Evolutionary conservation across 2,329 filamentous ascomycete genomes (phyloP).

Genomic region (Aspergillus brasiliensis): DNA sequence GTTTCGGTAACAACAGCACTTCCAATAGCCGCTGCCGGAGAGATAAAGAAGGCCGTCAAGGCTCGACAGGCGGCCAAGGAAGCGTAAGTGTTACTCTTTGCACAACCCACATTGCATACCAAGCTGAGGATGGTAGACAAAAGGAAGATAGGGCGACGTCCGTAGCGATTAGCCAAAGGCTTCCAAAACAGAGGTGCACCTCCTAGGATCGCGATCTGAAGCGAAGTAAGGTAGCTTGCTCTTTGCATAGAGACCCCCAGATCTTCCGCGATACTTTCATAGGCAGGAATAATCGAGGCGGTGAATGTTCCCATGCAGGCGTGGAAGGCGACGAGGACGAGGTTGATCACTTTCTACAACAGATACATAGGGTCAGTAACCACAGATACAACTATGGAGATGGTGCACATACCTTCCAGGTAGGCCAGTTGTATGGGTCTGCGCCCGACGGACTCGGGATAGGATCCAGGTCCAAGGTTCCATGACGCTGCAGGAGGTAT

Average conservation of each 20-base stretch:
- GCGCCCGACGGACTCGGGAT: conserved; percentile 52
- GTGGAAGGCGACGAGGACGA: conserved; percentile 60
- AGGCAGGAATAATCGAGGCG: conserved; percentile 60
- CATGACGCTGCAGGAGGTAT: conserved; percentile 56
- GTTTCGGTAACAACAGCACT: conserved; percentile 61
- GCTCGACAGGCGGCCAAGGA: conserved; percentile 53
- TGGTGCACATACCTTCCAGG: conserved; percentile 47
- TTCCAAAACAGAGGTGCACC: conserved; percentile 59
- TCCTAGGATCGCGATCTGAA: conserved; percentile 59
- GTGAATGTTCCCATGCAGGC: conserved; percentile 62
- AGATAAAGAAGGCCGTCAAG: conserved; percentile 58
- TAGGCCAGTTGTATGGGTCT: conserved; percentile 60
- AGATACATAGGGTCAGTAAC: not conserved
- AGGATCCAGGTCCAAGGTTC: conserved; percentile 56
- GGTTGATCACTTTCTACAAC: conserved; percentile 21
- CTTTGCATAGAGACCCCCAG: conserved; percentile 52
- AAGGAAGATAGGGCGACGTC: conserved; percentile 58
- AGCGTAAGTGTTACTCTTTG: conserved; percentile 52
- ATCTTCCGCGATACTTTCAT: conserved; percentile 53
- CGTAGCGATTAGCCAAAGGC: conserved; percentile 56
- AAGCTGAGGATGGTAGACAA: conserved; percentile 53
- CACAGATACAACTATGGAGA: not conserved
- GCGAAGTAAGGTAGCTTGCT: conserved; percentile 57
- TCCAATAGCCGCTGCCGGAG: conserved; percentile 56
- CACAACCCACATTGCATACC: conserved; percentile 59